phyloP scores from a whole-genome alignment of 257 asterid species.

The Asclepias syriaca region DNA sequence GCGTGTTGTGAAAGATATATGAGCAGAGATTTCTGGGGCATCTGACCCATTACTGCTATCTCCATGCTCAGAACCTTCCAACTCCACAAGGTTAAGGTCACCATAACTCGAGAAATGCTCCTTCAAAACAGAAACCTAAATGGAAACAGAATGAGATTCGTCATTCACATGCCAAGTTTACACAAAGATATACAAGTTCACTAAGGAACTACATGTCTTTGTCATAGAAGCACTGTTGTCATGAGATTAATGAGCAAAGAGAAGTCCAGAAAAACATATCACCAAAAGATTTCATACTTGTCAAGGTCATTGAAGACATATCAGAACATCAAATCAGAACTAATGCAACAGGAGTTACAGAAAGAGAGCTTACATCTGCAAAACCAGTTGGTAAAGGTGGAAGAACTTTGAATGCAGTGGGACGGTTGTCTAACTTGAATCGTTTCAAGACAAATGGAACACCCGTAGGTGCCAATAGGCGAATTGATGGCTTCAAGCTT shows the following conservation, averaged over 20 bases:
- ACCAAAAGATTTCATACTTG: neutral
- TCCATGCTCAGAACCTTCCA: conserved; percentile 48
- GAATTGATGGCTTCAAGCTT: conserved; percentile 43
- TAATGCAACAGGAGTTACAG: neutral
- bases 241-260: neutral
- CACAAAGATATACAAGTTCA: neutral
- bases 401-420: conserved; percentile 70
- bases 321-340: neutral
- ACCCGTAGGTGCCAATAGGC: conserved; percentile 50
- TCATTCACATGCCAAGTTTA: neutral
- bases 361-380: conserved; percentile 51
- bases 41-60: conserved; percentile 36
- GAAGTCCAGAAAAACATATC: neutral
- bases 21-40: conserved; percentile 48
- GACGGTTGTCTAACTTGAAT: conserved; percentile 91
- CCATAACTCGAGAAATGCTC: conserved; percentile 78
- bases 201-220: neutral
- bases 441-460: conserved; percentile 56
- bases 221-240: neutral
- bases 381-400: conserved; percentile 81
- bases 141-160: conserved; percentile 8
- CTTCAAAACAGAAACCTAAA: conserved; percentile 63
- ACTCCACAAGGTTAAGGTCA: conserved; percentile 68
- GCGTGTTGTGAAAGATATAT: conserved; percentile 61
- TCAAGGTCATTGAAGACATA: neutral